A percentile compares a stretch with the other conserved stretches of the same genome.
Conservation (phyloP, 2,329 filamentous ascomycete species). For the Penicillium digitatum region DNA sequence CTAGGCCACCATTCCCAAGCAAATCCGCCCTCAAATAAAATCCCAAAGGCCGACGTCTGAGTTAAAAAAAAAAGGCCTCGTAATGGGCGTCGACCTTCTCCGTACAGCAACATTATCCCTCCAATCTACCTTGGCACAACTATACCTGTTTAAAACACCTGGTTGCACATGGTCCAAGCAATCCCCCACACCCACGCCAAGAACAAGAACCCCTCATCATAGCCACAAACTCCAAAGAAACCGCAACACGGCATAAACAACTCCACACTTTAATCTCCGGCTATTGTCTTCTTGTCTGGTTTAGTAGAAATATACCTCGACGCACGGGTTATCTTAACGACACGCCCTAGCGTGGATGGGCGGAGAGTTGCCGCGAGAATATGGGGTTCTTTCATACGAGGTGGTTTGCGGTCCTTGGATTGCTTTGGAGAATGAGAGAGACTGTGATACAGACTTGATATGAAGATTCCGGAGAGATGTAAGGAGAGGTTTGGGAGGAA, state of each 20-base stretch:
- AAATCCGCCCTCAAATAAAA: neutral
- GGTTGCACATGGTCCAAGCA: constrained; percentile 12
- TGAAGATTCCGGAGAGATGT: constrained; percentile 8
- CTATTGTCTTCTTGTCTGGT: constrained; percentile 5
- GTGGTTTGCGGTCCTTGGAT: neutral
- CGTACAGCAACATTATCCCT: constrained; percentile 12
- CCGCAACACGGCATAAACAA: constrained; percentile 3
- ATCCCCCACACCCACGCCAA: constrained; percentile 5
- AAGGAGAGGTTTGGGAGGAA: neutral
- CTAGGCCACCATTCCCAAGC: neutral
- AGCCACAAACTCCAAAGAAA: neutral
- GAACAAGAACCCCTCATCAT: constrained; percentile 3
- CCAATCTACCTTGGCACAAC: constrained; percentile 12
- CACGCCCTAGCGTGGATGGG: constrained; percentile 5
- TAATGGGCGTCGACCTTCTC: constrained; percentile 14
- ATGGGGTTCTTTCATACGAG: constrained; percentile 5
- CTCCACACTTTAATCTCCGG: constrained; percentile 6
- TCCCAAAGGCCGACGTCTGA: neutral
- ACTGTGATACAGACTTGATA: constrained; percentile 6
- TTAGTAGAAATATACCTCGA: constrained; percentile 12
- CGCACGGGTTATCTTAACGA: constrained; percentile 2
- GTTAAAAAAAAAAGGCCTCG: neutral
- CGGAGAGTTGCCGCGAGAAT: neutral
- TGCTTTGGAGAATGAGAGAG: constrained; percentile 5
- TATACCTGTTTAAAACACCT: constrained; percentile 7